Evolutionary conservation across 306 rosid genomes (phyloP).

Genomic region (Dalbergia cochinchinensis): DNA sequence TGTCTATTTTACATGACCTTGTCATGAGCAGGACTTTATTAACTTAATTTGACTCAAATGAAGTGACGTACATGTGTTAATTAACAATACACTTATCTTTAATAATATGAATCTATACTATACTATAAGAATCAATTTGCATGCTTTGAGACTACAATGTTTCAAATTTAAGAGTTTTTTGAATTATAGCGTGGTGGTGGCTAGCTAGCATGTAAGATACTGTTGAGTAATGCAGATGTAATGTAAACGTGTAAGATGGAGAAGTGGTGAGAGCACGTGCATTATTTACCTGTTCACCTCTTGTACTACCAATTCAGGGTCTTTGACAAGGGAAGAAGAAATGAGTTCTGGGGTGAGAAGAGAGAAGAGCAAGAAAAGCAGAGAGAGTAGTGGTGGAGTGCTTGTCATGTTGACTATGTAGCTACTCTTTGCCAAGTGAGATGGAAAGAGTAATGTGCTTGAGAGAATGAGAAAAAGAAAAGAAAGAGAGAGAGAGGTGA

Average conservation of each 20-base stretch:
- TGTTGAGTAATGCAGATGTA: slow-evolving; percentile 2
- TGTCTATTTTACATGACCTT: no score
- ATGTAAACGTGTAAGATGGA: not conserved
- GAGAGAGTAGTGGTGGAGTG: slow-evolving; percentile 46
- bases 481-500: slow-evolving; percentile 23
- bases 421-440: not conserved
- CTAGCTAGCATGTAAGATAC: not conserved
- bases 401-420: slow-evolving; percentile 52
- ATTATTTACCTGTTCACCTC: slow-evolving; percentile 78
- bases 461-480: not conserved
- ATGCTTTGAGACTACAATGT: no score
- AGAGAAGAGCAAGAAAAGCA: slow-evolving; percentile 57
- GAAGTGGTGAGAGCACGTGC: not conserved
- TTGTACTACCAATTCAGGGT: slow-evolving; percentile 71
- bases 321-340: slow-evolving; percentile 58
- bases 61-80: no score
- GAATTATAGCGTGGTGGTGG: not conserved
- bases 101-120: no score
- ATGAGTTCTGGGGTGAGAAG: slow-evolving; percentile 55
- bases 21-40: no score
- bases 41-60: no score
- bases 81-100: no score
- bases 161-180: no score
- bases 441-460: not conserved
- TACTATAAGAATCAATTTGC: no score